Conservation (phyloP, 1,139 yeast species). For the Maudiozyma humilis region DNA sequence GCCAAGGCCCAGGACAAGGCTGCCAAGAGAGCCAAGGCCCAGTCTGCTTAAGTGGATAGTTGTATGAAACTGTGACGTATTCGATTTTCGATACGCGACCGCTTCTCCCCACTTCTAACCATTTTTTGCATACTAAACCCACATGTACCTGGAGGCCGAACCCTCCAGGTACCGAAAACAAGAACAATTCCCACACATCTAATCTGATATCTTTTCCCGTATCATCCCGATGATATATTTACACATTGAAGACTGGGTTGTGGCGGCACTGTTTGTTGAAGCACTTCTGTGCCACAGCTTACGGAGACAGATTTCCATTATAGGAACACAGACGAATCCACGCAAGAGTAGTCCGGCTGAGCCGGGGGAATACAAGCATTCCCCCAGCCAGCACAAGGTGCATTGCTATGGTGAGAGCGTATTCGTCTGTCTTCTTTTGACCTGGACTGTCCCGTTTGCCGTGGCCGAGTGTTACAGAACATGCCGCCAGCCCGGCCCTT, state of each 20-base stretch:
- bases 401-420: constrained; percentile 6
- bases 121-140: background rate
- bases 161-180: background rate
- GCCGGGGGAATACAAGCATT: background rate
- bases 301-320: constrained; percentile 1
- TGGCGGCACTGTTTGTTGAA: constrained; percentile 5
- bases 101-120: background rate
- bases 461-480: constrained; percentile 3
- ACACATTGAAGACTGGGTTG: background rate
- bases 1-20: constrained; percentile 77
- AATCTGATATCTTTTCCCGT: background rate
- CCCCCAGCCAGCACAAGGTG: background rate
- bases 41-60: constrained; percentile 21
- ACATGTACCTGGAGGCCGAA: no score
- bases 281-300: background rate
- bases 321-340: constrained; percentile 1
- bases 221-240: background rate
- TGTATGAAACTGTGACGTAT: background rate
- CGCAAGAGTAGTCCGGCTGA: constrained; percentile 5
- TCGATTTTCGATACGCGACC: background rate
- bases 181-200: background rate
- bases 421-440: constrained; percentile 3
- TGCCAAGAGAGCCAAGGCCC: constrained; percentile 47
- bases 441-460: background rate
- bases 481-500: background rate